Percentiles rank a stretch among this genome's conserved stretches.
phyloP scores from a whole-genome alignment of 768 basidiomycete genomes.

The Psilocybe tampanensis region DNA sequence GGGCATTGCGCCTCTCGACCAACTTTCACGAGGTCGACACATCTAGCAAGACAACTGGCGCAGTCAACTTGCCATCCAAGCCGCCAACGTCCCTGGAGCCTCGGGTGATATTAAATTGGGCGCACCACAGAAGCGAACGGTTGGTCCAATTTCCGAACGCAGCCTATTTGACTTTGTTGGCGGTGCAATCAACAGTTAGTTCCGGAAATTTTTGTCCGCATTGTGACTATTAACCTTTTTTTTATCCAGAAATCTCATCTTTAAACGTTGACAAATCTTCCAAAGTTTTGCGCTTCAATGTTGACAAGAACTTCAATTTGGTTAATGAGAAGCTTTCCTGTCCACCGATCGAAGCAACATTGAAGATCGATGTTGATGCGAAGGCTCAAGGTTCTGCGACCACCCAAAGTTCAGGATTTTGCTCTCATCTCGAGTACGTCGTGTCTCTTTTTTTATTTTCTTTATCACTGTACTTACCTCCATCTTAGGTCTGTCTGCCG shows the following conservation, averaged over 20 bases:
- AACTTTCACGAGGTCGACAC: conserved; percentile 28
- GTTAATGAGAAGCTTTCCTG: conserved; percentile 31
- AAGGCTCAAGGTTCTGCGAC: conserved; percentile 49
- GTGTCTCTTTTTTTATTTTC: conserved; percentile 9
- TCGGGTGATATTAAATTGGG: conserved; percentile 21
- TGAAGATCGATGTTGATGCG: conserved; percentile 32
- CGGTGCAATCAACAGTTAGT: conserved; percentile 28
- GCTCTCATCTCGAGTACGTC: conserved; percentile 38
- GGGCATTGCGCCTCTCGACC: conserved; percentile 42
- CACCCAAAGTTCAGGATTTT: conserved; percentile 41
- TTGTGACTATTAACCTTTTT: too few species aligned
- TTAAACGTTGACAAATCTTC: conserved; percentile 33
- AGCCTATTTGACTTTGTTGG: conserved; percentile 30
- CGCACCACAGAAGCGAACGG: conserved; percentile 12
- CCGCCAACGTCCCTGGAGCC: conserved; percentile 33
- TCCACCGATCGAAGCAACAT: conserved; percentile 21
- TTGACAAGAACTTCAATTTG: conserved; percentile 34
- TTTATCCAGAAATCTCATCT: conserved; percentile 15
- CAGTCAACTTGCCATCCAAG: conserved; percentile 35
- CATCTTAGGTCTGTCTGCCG: conserved; percentile 34
- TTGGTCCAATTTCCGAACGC: conserved; percentile 20
- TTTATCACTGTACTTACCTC: background rate
- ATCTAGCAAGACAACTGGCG: conserved; percentile 17
- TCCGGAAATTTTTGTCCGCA: background rate
- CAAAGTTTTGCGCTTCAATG: conserved; percentile 31